These are phyloP conservation scores for Ophiocordyceps robertsii DNA, from an alignment of 2,329 filamentous ascomycete genomes.

Conservation along the genomic window DNA sequence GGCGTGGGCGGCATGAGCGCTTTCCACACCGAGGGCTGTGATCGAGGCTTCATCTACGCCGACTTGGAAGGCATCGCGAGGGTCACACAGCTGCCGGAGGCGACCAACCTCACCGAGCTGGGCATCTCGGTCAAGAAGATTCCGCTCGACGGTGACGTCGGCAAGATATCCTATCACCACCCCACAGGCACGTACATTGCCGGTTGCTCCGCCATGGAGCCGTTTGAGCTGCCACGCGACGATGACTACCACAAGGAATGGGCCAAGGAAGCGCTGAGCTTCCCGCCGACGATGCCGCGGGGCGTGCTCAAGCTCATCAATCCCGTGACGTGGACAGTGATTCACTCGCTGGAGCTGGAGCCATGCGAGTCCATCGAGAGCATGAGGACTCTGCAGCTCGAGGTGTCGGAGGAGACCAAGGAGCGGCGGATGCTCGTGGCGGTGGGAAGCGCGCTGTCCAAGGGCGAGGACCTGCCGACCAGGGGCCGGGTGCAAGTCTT, in stretches of 20 bases:
- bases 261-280: constrained; percentile 52
- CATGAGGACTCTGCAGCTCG: constrained; percentile 71
- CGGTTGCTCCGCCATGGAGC: constrained; percentile 51
- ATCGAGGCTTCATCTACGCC: constrained; percentile 72
- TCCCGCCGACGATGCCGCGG: constrained; percentile 56
- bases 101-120: constrained; percentile 58
- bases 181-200: constrained; percentile 64
- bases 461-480: constrained; percentile 80
- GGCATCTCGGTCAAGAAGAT: constrained; percentile 66
- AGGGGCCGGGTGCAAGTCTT: constrained; percentile 81
- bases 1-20: constrained; percentile 58
- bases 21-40: constrained; percentile 66
- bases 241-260: constrained; percentile 75
- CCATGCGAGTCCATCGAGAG: constrained; percentile 66
- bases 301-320: constrained; percentile 69
- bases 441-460: constrained; percentile 74
- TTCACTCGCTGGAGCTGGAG: constrained; percentile 65
- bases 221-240: constrained; percentile 76
- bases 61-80: constrained; percentile 60
- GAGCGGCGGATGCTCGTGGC: constrained; percentile 71
- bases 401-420: constrained; percentile 82
- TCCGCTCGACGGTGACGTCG: constrained; percentile 54
- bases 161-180: constrained; percentile 63
- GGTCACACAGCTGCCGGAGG: constrained; percentile 55
- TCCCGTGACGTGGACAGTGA: constrained; percentile 61